These are phyloP conservation scores for Lepidium didymum DNA, from an alignment of 345 rosid species.

Conservation along the genomic window DNA sequence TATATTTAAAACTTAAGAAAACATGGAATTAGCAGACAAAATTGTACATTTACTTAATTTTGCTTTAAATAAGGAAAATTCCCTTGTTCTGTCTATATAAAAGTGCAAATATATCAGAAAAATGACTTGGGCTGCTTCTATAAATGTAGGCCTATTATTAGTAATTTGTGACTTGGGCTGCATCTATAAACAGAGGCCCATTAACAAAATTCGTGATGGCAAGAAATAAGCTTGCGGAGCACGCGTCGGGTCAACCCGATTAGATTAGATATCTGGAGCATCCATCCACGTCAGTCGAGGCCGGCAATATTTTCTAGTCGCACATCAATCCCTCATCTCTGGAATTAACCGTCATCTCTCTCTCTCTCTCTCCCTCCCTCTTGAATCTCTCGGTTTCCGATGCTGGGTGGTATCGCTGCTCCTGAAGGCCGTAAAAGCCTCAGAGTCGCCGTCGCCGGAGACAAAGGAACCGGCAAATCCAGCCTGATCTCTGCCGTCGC, in stretches of 20 bases:
- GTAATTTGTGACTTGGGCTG: too few relatives aligned
- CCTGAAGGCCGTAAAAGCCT: slow-evolving; percentile 46
- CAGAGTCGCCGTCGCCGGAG: slow-evolving; percentile 68
- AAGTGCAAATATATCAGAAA: too few relatives aligned
- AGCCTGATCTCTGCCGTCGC: slow-evolving; percentile 69
- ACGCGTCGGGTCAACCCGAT: slow-evolving; percentile 21
- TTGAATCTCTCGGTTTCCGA: neutral
- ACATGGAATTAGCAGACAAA: too few relatives aligned
- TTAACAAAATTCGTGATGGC: neutral
- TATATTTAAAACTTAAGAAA: too few relatives aligned
- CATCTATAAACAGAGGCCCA: neutral
- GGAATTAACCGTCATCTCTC: neutral
- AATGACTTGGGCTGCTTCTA: too few relatives aligned
- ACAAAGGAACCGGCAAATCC: slow-evolving; percentile 69
- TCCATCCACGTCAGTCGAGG: neutral
- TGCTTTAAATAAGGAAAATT: too few relatives aligned
- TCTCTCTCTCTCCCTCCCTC: neutral
- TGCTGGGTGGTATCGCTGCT: slow-evolving; percentile 39
- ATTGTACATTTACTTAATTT: too few relatives aligned
- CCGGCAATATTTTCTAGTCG: neutral
- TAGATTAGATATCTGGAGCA: neutral
- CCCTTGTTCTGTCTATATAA: too few relatives aligned
- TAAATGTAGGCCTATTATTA: too few relatives aligned
- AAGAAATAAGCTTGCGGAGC: neutral
- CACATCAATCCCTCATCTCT: neutral